A percentile compares a stretch with the other conserved stretches of the same genome.
Evolutionary conservation across 1,284 basidiomycete genomes (phyloP).

Genomic region (Ceratobasidium sp.): DNA sequence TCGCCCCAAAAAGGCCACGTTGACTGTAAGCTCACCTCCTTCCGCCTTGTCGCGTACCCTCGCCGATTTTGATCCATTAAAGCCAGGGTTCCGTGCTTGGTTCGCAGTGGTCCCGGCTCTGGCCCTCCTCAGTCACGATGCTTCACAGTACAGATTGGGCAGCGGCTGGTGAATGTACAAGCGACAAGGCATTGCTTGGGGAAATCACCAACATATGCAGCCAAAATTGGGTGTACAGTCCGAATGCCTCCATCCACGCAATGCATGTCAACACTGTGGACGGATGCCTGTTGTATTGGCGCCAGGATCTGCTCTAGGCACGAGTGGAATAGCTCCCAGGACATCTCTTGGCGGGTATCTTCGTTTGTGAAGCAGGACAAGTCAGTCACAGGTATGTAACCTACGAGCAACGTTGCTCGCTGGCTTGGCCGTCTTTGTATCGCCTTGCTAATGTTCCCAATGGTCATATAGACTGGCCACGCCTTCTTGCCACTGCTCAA

Average conservation of each 20-base stretch:
- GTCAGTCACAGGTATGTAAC: slow-evolving; percentile 35
- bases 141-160: slow-evolving; percentile 18
- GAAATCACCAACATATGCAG: slow-evolving; percentile 51
- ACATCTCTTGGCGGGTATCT: background rate
- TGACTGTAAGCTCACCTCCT: slow-evolving; percentile 11
- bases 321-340: slow-evolving; percentile 49
- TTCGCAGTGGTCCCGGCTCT: background rate
- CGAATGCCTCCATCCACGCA: slow-evolving; percentile 47
- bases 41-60: background rate
- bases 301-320: slow-evolving; percentile 47
- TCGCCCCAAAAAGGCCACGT: slow-evolving; percentile 53
- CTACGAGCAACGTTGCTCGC: slow-evolving; percentile 18
- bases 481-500: slow-evolving; percentile 36
- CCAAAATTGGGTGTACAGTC: slow-evolving; percentile 48
- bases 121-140: too few species aligned
- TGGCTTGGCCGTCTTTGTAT: background rate
- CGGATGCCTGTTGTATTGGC: slow-evolving; percentile 45
- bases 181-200: slow-evolving; percentile 50
- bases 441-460: background rate
- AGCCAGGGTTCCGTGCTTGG: background rate
- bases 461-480: background rate
- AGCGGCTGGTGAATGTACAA: slow-evolving; percentile 31
- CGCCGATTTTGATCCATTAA: background rate
- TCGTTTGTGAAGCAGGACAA: background rate
- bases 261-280: slow-evolving; percentile 34